Conservation (phyloP, 169 alveolate species). For the Eimeria acervulina region DNA sequence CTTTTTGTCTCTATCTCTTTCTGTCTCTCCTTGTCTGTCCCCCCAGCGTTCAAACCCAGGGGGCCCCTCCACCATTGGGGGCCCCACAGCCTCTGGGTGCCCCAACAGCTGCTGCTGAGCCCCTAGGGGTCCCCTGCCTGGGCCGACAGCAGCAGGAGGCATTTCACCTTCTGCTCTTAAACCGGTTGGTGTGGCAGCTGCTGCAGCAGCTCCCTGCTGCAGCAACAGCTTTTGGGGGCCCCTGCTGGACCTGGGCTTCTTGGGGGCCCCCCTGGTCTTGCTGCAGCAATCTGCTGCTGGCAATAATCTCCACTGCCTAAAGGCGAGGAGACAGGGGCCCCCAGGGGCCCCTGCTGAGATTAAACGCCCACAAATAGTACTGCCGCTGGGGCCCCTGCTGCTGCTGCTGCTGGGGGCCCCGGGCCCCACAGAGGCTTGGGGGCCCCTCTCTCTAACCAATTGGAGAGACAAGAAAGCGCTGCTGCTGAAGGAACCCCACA, state of each 20-base stretch:
- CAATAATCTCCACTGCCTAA: background rate
- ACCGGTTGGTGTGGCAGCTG: no score
- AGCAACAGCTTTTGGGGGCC: background rate
- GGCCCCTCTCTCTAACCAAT: background rate
- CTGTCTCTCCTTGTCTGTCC: background rate
- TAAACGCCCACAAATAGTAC: background rate
- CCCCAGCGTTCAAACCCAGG: background rate
- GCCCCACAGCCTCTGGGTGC: background rate
- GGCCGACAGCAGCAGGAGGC: no score
- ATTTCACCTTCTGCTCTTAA: no score
- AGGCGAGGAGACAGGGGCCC: constrained; percentile 38
- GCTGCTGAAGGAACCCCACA: constrained; percentile 14
- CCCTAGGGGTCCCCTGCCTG: background rate
- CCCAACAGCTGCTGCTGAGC: background rate
- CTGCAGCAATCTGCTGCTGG: background rate
- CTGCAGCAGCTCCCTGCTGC: background rate
- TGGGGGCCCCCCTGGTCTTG: background rate
- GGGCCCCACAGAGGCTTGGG: background rate
- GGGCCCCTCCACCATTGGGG: background rate
- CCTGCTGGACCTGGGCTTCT: background rate
- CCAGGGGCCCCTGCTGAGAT: background rate
- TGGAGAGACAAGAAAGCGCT: background rate
- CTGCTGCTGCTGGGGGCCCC: background rate
- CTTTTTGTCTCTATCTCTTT: background rate
- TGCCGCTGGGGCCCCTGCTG: background rate